Evolutionary conservation across 2,329 filamentous ascomycete genomes (phyloP).

Genomic region (Calonectria montana): DNA sequence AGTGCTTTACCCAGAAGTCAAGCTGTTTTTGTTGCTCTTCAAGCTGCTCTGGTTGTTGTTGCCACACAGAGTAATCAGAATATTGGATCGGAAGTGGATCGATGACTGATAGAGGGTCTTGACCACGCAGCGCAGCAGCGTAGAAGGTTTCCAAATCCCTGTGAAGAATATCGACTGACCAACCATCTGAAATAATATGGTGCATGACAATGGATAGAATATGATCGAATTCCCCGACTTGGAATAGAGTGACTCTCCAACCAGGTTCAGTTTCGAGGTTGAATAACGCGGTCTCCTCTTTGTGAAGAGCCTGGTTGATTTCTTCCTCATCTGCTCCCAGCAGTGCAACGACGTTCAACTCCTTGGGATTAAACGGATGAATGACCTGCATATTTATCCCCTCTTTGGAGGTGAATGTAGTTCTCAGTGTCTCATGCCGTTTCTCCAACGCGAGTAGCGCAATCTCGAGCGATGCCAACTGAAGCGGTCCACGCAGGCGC

Average conservation of each 20-base stretch:
- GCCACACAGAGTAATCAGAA: background rate
- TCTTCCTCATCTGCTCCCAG: background rate
- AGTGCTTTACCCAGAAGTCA: background rate
- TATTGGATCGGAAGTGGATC: background rate
- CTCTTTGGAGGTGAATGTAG: background rate
- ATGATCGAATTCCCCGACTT: background rate
- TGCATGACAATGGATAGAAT: background rate
- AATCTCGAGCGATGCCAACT: background rate
- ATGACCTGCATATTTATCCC: background rate
- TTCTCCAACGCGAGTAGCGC: background rate
- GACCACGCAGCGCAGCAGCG: slow-evolving; percentile 18
- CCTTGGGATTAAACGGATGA: background rate
- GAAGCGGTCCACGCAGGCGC: background rate
- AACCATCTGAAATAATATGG: background rate
- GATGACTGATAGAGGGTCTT: background rate
- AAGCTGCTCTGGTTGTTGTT: background rate
- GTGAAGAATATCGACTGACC: background rate
- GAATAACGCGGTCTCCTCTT: background rate
- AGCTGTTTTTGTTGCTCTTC: background rate
- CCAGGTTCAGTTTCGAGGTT: background rate
- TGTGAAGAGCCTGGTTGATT: background rate
- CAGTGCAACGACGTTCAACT: background rate
- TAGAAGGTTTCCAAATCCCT: slow-evolving; percentile 27
- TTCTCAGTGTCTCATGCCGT: background rate
- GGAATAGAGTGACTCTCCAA: background rate